A percentile compares a stretch with the other conserved stretches of the same genome.
phyloP scores from a whole-genome alignment of 75 land plant species.

The Adiantum capillusveneris region DNA sequence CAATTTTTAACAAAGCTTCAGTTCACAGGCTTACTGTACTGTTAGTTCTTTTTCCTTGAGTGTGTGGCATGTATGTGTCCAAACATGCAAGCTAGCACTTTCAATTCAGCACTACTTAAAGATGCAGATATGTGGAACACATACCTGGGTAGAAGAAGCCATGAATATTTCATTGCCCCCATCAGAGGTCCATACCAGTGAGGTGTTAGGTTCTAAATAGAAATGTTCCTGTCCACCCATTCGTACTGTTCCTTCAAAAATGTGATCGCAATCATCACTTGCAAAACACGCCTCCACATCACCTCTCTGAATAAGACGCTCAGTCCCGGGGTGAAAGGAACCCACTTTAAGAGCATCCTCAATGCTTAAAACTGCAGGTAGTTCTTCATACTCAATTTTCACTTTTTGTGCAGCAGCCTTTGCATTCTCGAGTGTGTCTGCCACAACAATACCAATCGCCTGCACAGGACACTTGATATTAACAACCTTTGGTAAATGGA shows the following conservation, averaged over 20 bases:
- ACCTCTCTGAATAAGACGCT: slow-evolving; percentile 55
- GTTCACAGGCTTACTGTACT: too few species aligned
- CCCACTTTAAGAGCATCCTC: slow-evolving; percentile 51
- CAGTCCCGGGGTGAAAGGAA: slow-evolving; percentile 57
- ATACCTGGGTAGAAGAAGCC: slow-evolving; percentile 92
- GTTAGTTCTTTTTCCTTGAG: too few species aligned
- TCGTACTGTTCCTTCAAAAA: slow-evolving; percentile 82
- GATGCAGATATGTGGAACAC: slow-evolving; percentile 1
- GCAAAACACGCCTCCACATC: slow-evolving; percentile 67
- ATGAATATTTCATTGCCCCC: slow-evolving; percentile 90
- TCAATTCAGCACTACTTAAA: not conserved
- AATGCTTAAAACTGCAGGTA: slow-evolving; percentile 74
- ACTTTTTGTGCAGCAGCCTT: slow-evolving; percentile 68
- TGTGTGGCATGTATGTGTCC: too few species aligned
- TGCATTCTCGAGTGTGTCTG: slow-evolving; percentile 91
- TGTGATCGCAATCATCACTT: slow-evolving; percentile 43
- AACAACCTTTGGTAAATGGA: not conserved
- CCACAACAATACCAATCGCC: slow-evolving; percentile 97
- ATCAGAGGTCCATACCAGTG: slow-evolving; percentile 80
- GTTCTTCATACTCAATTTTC: slow-evolving; percentile 73
- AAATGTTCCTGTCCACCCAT: slow-evolving; percentile 98
- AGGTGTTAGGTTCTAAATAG: slow-evolving; percentile 80
- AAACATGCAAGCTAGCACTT: not conserved
- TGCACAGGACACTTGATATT: slow-evolving; percentile 3
- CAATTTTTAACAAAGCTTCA: slow-evolving; percentile 1